Percentiles rank a stretch among this genome's conserved stretches.
These are phyloP conservation scores for Stagonosporopsis rhizophila DNA, from an alignment of 2,329 filamentous ascomycete species.

Conservation along the genomic window DNA sequence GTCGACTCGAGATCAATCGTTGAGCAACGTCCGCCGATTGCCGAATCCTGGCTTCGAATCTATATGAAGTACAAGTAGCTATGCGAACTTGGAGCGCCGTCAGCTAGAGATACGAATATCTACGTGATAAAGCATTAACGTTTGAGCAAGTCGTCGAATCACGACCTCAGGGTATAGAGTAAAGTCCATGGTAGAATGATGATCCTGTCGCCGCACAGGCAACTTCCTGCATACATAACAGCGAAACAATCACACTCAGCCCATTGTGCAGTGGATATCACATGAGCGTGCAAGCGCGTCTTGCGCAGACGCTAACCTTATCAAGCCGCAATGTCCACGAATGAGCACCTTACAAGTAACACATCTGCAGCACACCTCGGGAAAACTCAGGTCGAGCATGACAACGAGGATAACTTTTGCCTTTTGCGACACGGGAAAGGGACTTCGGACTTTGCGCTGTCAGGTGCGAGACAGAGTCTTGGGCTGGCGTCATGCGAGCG, in stretches of 20 bases:
- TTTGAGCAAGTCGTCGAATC: not conserved
- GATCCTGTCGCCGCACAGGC: not conserved
- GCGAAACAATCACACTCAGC: not conserved
- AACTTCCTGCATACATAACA: not conserved
- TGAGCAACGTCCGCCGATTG: not conserved
- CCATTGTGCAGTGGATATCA: conserved; percentile 4
- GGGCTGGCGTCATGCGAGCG: conserved; percentile 2
- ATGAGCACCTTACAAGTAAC: not conserved
- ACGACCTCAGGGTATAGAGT: not conserved
- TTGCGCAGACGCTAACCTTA: not conserved
- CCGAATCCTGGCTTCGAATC: not conserved
- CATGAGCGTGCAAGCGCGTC: conserved; percentile 13
- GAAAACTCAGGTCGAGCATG: not conserved
- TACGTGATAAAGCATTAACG: not conserved
- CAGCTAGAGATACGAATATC: not conserved
- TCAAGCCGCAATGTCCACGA: not conserved
- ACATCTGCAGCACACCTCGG: conserved; percentile 1
- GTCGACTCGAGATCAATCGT: not conserved
- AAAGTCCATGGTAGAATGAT: not conserved
- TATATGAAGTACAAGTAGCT: not conserved
- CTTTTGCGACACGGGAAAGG: not conserved
- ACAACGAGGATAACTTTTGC: not conserved
- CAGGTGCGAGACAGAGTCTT: conserved; percentile 14
- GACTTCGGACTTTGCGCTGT: not conserved
- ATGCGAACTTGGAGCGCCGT: not conserved